Evolutionary conservation across 768 basidiomycete species (phyloP).

Genomic region (Gymnopilus junonius): DNA sequence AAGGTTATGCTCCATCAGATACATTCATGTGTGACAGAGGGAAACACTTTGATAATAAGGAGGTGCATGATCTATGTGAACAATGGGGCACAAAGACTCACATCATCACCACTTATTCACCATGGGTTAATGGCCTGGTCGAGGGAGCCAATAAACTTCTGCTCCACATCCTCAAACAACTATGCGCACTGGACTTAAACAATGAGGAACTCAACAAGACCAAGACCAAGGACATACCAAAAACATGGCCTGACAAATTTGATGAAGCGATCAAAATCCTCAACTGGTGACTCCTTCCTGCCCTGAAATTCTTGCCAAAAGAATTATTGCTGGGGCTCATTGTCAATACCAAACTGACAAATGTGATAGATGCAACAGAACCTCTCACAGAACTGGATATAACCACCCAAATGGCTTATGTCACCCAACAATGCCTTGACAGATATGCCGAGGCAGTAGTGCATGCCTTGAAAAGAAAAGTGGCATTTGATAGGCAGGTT

Average conservation of each 20-base stretch:
- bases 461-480: conserved; percentile 16
- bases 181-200: conserved; percentile 37
- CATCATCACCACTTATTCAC: conserved; percentile 38
- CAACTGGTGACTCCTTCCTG: conserved; percentile 29
- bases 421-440: conserved; percentile 33
- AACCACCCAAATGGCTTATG: conserved; percentile 30
- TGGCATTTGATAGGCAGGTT: neutral
- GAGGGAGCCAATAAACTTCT: conserved; percentile 34
- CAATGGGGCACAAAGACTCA: too few species aligned
- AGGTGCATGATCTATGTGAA: too few species aligned
- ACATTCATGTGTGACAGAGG: conserved; percentile 26
- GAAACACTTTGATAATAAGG: too few species aligned
- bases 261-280: conserved; percentile 27
- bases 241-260: conserved; percentile 36
- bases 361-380: neutral
- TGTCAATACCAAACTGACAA: conserved; percentile 28
- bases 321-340: conserved; percentile 34
- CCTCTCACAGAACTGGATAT: conserved; percentile 23
- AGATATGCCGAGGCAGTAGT: conserved; percentile 24
- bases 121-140: conserved; percentile 42
- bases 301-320: conserved; percentile 28
- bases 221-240: conserved; percentile 21
- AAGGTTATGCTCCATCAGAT: conserved; percentile 25
- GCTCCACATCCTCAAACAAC: conserved; percentile 26
- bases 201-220: conserved; percentile 28